Base-by-base conservation (phyloP, 2,329 filamentous ascomycete genomes). In the Bertia moriformis region DNA sequence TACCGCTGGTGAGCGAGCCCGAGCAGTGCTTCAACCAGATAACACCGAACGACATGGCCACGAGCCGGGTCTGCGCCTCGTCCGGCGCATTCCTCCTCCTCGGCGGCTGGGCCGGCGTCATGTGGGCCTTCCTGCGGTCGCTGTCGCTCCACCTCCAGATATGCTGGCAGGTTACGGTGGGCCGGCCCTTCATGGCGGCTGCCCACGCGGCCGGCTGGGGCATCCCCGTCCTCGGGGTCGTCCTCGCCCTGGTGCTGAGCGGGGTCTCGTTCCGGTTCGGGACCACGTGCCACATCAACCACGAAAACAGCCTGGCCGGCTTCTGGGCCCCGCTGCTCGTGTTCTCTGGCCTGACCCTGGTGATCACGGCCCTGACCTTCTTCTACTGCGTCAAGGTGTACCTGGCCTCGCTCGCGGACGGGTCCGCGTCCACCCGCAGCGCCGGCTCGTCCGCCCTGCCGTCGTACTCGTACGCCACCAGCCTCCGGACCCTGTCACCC, bases 361-460 rank as follows among this genome's bases (percentile, higher is more conserved):
- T 35, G 10, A 13, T 17, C 10, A 7, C 10, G 15, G 10, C 17
- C 10, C 10, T 35, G 32, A 35, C 10, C 12, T 10, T 35, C 10
- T 7, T 7, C 12, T 35, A 35, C 32, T 35, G 32, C 32, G 17
- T 35, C 10, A 7, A 35, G 10, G 15, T 35, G 7, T 35, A 35
- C 15, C 7, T 35, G 7, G 7, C 7, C 12, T 35, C 32, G 10
- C 32, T 35, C 12, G 10, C 17, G 10, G 32, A 35, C 32, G 17
- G 7, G 7, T 7, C 10, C 7, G 7, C 10, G 10, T 10, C 10
- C 32, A 35, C 10, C 12, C 7, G 7, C 15, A 17, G 32, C 15
- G 10, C 24, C 10, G 24, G 24, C 10, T 91, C 53, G 60, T 83
- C 12, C 39, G 63, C 2, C 46, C 15, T 35, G 10, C 10, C 10